Percentiles rank a stretch among this genome's conserved stretches.
These are phyloP conservation scores for Balansia obtecta DNA, from an alignment of 2,329 filamentous ascomycete species.

Conservation along the genomic window DNA sequence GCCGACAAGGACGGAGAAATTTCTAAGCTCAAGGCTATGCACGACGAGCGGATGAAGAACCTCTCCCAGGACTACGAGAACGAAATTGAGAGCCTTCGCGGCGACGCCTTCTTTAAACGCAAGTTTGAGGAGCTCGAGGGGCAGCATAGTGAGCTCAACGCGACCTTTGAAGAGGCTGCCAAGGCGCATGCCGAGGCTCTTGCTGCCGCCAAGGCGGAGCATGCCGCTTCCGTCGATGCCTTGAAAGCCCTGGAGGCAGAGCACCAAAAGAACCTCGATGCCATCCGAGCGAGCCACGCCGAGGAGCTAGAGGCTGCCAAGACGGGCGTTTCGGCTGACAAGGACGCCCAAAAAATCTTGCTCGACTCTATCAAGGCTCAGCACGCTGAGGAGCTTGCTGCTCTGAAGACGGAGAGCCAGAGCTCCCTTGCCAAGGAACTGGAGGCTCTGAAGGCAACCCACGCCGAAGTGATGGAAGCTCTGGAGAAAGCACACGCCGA, in stretches of 20 bases:
- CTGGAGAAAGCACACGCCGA: slow-evolving; percentile 29
- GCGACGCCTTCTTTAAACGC: slow-evolving; percentile 51
- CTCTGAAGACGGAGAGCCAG: slow-evolving; percentile 30
- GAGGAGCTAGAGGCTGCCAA: slow-evolving; percentile 47
- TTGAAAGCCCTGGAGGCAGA: slow-evolving; percentile 39
- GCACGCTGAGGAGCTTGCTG: slow-evolving; percentile 37
- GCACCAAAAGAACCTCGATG: slow-evolving; percentile 41
- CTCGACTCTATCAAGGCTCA: slow-evolving; percentile 42
- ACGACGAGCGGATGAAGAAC: slow-evolving; percentile 45
- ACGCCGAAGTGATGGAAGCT: slow-evolving; percentile 28
- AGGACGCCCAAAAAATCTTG: slow-evolving; percentile 34
- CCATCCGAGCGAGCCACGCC: slow-evolving; percentile 42
- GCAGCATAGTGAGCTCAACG: slow-evolving; percentile 39
- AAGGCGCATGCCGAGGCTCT: slow-evolving; percentile 30
- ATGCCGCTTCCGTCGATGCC: slow-evolving; percentile 30
- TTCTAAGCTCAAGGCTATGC: slow-evolving; percentile 39
- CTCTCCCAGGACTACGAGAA: slow-evolving; percentile 49
- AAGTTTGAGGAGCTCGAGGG: slow-evolving; percentile 49
- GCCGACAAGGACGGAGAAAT: slow-evolving; percentile 36
- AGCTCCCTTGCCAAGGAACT: slow-evolving; percentile 27
- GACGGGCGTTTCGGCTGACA: slow-evolving; percentile 36
- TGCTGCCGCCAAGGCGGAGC: slow-evolving; percentile 29
- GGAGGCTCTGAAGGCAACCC: slow-evolving; percentile 29
- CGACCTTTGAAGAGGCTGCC: slow-evolving; percentile 21
- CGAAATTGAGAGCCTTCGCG: slow-evolving; percentile 52